phyloP scores from a whole-genome alignment of 495 filamentous ascomycete species.

The Poronia punctata region DNA sequence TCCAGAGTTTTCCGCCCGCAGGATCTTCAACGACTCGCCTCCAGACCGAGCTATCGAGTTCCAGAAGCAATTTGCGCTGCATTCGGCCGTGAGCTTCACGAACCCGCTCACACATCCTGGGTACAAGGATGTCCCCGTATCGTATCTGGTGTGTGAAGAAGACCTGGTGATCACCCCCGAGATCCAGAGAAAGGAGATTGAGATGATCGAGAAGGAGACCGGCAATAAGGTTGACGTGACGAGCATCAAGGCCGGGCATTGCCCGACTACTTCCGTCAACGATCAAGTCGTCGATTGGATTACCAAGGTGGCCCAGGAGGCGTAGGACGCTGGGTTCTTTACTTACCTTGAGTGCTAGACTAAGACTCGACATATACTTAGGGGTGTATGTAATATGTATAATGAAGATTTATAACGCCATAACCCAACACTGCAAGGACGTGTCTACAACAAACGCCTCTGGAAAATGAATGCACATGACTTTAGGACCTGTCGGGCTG shows the following conservation, averaged over 20 bases:
- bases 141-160: conserved; percentile 42
- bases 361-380: no score
- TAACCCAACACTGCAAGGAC: no score
- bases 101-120: conserved; percentile 32
- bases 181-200: conserved; percentile 29
- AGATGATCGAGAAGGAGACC: conserved; percentile 25
- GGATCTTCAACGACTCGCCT: conserved; percentile 17
- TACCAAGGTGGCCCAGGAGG: conserved; percentile 5
- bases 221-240: conserved; percentile 30
- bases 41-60: conserved; percentile 4
- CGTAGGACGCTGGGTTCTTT: no score
- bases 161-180: conserved; percentile 33
- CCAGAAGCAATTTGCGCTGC: conserved; percentile 10
- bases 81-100: conserved; percentile 24
- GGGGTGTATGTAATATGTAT: no score
- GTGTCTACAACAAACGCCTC: no score
- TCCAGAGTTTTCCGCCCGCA: background rate
- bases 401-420: no score
- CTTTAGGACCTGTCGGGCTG: no score
- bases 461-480: no score
- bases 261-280: conserved; percentile 12
- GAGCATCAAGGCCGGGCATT: conserved; percentile 21
- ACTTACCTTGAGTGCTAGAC: no score
- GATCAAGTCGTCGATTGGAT: conserved; percentile 19
- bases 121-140: conserved; percentile 40